These are phyloP conservation scores for Pythium myriotylum DNA, from an alignment of 352 stramenopile genomes.

Conservation along the genomic window DNA sequence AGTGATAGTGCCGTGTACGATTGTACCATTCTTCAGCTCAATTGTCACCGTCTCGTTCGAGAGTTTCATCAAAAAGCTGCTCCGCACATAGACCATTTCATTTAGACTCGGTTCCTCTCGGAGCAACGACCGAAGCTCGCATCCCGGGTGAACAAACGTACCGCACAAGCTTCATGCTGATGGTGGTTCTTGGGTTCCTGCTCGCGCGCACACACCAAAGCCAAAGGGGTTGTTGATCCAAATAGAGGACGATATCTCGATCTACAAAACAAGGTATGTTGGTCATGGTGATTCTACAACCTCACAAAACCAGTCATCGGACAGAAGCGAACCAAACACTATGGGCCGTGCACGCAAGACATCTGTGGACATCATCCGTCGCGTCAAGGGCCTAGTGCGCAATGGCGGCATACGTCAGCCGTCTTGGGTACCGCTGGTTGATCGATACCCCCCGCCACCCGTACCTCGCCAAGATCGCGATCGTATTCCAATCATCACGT, in stretches of 20 bases:
- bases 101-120: too few relatives aligned
- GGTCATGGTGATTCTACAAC: constrained; percentile 5
- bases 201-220: background rate
- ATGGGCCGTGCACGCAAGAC: constrained; percentile 82
- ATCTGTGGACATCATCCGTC: constrained; percentile 77
- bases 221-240: constrained; percentile 7
- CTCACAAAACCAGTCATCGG: constrained; percentile 23
- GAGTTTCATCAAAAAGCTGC: constrained; percentile 98
- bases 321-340: constrained; percentile 14
- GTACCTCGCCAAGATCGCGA: constrained; percentile 76
- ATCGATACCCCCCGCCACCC: constrained; percentile 75
- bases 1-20: constrained; percentile 97
- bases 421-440: constrained; percentile 71
- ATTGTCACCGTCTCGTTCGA: constrained; percentile 99
- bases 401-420: constrained; percentile 80
- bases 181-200: constrained; percentile 26
- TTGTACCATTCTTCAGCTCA: constrained; percentile 99
- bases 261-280: constrained; percentile 8
- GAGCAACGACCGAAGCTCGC: too few relatives aligned
- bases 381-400: constrained; percentile 75
- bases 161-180: constrained; percentile 48
- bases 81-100: background rate
- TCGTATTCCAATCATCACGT: constrained; percentile 76
- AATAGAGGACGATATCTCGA: constrained; percentile 2
- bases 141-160: constrained; percentile 20